phyloP scores from a whole-genome alignment of 352 stramenopile genomes.

The Pythium chondricola region DNA sequence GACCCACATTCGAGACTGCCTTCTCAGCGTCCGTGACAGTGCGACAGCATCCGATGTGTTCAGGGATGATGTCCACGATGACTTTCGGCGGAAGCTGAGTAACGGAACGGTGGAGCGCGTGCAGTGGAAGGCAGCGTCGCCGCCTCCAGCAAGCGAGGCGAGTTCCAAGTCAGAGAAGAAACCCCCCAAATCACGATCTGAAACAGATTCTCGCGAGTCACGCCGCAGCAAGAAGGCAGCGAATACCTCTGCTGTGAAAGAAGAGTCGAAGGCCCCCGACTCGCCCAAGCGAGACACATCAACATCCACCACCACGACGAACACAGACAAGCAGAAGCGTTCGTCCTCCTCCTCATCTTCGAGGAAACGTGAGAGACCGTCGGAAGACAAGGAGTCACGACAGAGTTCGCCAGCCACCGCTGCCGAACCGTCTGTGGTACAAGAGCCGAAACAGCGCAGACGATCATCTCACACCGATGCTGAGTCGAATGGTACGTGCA shows the following conservation, averaged over 20 bases:
- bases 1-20: slow-evolving; percentile 73
- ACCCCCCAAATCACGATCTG: slow-evolving; percentile 10
- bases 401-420: not conserved
- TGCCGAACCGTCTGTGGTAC: too few relatives aligned
- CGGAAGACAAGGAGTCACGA: not conserved
- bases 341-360: not conserved
- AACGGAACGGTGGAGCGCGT: slow-evolving; percentile 66
- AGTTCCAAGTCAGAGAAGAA: slow-evolving; percentile 19
- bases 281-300: not conserved
- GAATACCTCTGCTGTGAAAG: not conserved
- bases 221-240: slow-evolving; percentile 20
- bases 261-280: not conserved
- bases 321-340: too few relatives aligned
- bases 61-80: slow-evolving; percentile 49
- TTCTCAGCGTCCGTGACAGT: slow-evolving; percentile 70
- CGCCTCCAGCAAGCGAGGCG: slow-evolving; percentile 7
- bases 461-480: too few relatives aligned
- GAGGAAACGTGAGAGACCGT: not conserved
- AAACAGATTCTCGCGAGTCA: slow-evolving; percentile 8
- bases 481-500: not conserved
- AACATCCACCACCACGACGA: not conserved
- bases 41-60: slow-evolving; percentile 36
- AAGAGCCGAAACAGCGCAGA: not conserved
- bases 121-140: slow-evolving; percentile 61
- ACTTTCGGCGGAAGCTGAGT: slow-evolving; percentile 67